Conservation (phyloP, 169 alveolate species). For the Plasmodium fragile region DNA sequence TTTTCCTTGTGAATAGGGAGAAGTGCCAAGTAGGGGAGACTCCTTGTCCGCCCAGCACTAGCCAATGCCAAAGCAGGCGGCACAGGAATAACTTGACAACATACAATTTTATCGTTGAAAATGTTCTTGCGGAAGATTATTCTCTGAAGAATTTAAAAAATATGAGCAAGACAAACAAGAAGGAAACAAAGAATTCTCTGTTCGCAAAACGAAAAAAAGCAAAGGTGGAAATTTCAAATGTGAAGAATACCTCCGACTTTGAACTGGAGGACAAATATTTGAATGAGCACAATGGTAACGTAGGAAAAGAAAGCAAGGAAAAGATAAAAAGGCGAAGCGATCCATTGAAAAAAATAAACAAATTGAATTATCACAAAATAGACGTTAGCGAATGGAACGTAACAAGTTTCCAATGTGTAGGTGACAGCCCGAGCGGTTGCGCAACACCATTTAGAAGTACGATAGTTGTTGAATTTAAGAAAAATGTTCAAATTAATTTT, state of each 20-base stretch:
- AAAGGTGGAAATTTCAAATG: slow-evolving; percentile 14
- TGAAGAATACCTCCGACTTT: slow-evolving; percentile 18
- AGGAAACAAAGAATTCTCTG: slow-evolving; percentile 50
- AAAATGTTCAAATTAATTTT: slow-evolving; percentile 41
- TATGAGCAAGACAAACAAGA: slow-evolving; percentile 31
- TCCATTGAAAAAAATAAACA: slow-evolving; percentile 31
- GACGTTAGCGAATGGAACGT: slow-evolving; percentile 58
- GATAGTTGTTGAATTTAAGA: slow-evolving; percentile 54
- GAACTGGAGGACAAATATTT: slow-evolving; percentile 45
- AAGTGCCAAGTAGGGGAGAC: not conserved
- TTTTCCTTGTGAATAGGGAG: not conserved
- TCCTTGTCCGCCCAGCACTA: not conserved
- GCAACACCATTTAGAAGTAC: slow-evolving; percentile 19
- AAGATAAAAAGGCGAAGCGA: not conserved
- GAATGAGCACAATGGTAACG: not conserved
- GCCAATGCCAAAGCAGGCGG: not conserved
- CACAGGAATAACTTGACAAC: slow-evolving; percentile 2
- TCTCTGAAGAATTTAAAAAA: slow-evolving; percentile 51
- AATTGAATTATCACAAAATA: slow-evolving; percentile 31
- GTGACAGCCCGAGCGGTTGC: not conserved
- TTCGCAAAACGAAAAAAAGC: slow-evolving; percentile 55
- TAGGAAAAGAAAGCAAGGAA: not conserved
- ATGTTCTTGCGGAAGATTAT: slow-evolving; percentile 38
- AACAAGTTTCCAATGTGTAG: not conserved
- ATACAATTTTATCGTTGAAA: slow-evolving; percentile 63